Conservation (phyloP, 208 protist species). For the Strigomonas culicis region DNA sequence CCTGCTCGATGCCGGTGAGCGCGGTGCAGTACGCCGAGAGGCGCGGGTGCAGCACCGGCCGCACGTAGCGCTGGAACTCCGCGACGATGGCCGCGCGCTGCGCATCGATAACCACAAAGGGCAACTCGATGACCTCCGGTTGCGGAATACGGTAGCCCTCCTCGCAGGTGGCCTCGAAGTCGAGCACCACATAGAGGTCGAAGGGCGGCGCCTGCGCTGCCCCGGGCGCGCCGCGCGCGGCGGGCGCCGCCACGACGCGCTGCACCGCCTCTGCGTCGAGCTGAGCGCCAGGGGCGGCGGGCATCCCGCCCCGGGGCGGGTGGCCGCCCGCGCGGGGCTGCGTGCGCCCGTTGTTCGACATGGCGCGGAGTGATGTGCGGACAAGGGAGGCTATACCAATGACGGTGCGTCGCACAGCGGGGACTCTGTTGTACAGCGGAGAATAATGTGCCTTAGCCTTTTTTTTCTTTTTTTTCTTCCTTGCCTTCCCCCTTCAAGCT, state of each 20-base stretch:
- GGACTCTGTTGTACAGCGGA: background rate
- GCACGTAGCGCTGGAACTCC: constrained; percentile 90
- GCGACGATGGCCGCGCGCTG: constrained; percentile 25
- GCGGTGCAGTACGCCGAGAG: constrained; percentile 85
- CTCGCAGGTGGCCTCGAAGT: constrained; percentile 95
- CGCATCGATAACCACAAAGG: constrained; percentile 78
- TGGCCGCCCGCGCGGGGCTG: background rate
- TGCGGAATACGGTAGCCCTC: constrained; percentile 24
- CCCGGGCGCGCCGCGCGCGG: no score
- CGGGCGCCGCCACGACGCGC: no score
- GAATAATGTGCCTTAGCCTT: background rate
- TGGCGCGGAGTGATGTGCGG: no score
- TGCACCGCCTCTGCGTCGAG: background rate
- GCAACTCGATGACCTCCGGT: constrained; percentile 88
- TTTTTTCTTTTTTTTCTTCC: constrained; percentile 11
- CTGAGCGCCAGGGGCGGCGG: background rate
- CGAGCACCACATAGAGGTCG: constrained; percentile 85
- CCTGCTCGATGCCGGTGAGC: constrained; percentile 86
- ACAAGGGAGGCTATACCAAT: background rate
- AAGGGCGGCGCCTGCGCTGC: constrained; percentile 14
- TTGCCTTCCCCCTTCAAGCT: background rate
- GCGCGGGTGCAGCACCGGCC: constrained; percentile 41
- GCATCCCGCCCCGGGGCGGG: no score
- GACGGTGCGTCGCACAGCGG: background rate
- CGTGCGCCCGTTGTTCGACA: no score